Base-by-base conservation (phyloP, 2,329 filamentous ascomycete genomes). In the Aspergillus carbonarius region DNA sequence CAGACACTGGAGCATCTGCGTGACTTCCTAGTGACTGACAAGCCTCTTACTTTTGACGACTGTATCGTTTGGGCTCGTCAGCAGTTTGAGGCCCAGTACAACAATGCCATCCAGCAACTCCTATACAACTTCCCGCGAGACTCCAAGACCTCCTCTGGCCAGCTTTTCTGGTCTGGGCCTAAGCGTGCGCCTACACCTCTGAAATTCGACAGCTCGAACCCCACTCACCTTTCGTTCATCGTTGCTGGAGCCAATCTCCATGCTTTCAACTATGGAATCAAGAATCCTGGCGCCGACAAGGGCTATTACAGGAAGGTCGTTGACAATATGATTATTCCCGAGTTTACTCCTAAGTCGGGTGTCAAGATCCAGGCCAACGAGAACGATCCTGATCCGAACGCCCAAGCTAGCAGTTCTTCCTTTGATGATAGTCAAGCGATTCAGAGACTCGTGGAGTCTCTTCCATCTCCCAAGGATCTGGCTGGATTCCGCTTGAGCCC, bases 331-430 rank as follows among this genome's bases (percentile, higher is more conserved):
- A 96, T 98, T 65, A 88, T 99, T 57, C 93, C 95, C 2, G 95
- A 99, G 73, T 99, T 99, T 76, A 86, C 88, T 55, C 95, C 95
- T 1, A 92, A 93, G 66, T 86, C 93, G 2, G 88, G 87, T 56
- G 91, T 99, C 70, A 98, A 95, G 84, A 99, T 99, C 62, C 95
- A 99, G 77, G 93, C 93, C 4, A 91, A 92, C 72, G 95, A 99
- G 66, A 96, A 88, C 72, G 95, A 99, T 59, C 92, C 93, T 34
- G 95, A 98, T 73, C 93, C 93, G 60, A 96, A 96, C 70, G 87
- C 90, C 17, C 82, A 82, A 60, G 76, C 78, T 30, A 68, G 74
- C 9, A 77, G 79, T 42, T 77, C 80, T 42, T 74, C 72, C 1
- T 86, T 87, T 57, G 88, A 91, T 66, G 92, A 97, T 68, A 84